Evolutionary conservation across 192 early-diverging fungal genomes (phyloP), one percentile per base, ranked within the genome.

Genomic region (Backusella parvicylindrica): DNA sequence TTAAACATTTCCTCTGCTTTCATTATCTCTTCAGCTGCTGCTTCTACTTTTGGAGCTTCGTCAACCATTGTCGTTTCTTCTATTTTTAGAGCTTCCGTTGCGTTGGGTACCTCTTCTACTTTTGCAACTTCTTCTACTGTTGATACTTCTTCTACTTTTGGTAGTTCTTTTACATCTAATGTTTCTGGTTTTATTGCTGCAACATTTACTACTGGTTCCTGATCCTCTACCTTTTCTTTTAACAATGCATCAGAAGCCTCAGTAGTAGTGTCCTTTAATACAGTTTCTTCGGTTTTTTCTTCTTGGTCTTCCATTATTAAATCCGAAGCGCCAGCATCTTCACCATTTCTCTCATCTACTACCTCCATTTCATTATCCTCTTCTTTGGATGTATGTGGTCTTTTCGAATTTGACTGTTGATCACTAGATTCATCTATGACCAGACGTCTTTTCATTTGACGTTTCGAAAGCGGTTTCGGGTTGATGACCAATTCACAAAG

Each of bases 401-500:
- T 60, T 12, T 60, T 60, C 2, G 53, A 7, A 60, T 60, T 28
- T 9, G 53, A 28, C 12, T 60, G 23, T 28, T 60, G 53, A 8
- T 60, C 53, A 60, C 26, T 60, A 23, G 53, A 60, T 28, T 60
- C 53, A 60, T 60, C 53, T 7, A 23, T 60, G 26, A 28, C 53
- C 23, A 60, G 26, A 28, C 53, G 53, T 60, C 53, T 60, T 23
- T 60, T 60, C 53, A 60, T 68, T 36, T 70, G 75, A 75, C 82
- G 81, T 77, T 84, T 83, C 4, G 82, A 76, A 4, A 79, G 71
- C 13, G 84, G 84, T 60, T 84, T 84, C 6, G 87, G 87, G 26
- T 84, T 78, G 8, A 82, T 33, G 16, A 88, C 82, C 68, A 88
- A 81, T 64, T 84, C 82, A 63, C 84, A 85, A 68, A 88, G 64